Evolutionary conservation across 2,329 filamentous ascomycete genomes (phyloP).

Genomic region (Fusarium robinianum): DNA sequence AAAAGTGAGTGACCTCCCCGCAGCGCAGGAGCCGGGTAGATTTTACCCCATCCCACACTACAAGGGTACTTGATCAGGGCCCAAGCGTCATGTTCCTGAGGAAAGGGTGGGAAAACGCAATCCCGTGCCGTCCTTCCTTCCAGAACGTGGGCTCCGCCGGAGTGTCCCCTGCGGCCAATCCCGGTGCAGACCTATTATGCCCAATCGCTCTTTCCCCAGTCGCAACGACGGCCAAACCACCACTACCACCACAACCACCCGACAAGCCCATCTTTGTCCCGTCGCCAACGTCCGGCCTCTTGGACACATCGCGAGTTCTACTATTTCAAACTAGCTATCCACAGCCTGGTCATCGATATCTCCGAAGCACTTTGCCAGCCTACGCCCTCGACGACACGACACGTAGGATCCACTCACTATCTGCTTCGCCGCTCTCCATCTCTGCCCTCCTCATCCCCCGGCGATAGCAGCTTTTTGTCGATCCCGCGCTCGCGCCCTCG

Average conservation of each 20-base stretch:
- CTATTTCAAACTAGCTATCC: no score
- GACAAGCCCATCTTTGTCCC: slow-evolving; percentile 28
- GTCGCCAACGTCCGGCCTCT: no score
- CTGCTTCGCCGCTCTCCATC: no score
- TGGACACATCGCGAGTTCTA: no score
- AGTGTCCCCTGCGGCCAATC: slow-evolving; percentile 25
- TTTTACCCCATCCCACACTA: slow-evolving; percentile 9
- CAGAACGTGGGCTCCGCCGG: slow-evolving; percentile 23
- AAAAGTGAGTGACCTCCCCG: slow-evolving; percentile 30
- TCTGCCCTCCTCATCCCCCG: no score
- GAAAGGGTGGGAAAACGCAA: slow-evolving; percentile 5
- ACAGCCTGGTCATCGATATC: no score
- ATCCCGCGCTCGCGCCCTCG: slow-evolving; percentile 9
- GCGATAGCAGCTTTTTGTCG: no score
- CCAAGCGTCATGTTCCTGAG: slow-evolving; percentile 26
- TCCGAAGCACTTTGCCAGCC: no score
- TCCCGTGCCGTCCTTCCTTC: slow-evolving; percentile 25
- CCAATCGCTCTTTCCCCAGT: slow-evolving; percentile 31
- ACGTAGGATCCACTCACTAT: no score
- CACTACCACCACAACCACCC: slow-evolving; percentile 16
- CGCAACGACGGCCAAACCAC: slow-evolving; percentile 26
- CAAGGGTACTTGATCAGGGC: slow-evolving; percentile 25
- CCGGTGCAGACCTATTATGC: slow-evolving; percentile 4
- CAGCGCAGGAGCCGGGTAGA: slow-evolving; percentile 24
- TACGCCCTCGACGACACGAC: no score